Evolutionary conservation across 2,329 filamentous ascomycete species (phyloP).

Genomic region (Exophiala dermatitidis): DNA sequence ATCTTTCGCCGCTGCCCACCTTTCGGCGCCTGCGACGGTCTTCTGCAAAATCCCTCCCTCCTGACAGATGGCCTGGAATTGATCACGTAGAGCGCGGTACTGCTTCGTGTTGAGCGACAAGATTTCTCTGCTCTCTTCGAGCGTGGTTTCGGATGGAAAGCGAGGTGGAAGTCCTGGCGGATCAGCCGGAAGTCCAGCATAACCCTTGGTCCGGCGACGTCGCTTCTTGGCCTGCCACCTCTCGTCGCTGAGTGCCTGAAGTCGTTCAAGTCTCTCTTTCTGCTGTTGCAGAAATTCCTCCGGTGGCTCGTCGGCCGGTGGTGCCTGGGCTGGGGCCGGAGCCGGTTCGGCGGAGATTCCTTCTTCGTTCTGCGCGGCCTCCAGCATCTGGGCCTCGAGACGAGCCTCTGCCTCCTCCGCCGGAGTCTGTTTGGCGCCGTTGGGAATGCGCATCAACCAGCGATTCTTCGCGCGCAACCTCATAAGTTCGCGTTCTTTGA

Average conservation of each 20-base stretch:
- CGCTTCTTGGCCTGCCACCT: slow-evolving; percentile 59
- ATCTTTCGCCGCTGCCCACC: slow-evolving; percentile 66
- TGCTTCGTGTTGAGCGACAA: slow-evolving; percentile 56
- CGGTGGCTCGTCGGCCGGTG: slow-evolving; percentile 30
- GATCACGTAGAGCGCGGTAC: slow-evolving; percentile 59
- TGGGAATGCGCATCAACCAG: slow-evolving; percentile 57
- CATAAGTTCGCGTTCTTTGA: slow-evolving; percentile 64
- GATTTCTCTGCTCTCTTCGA: slow-evolving; percentile 68
- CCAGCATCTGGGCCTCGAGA: slow-evolving; percentile 26
- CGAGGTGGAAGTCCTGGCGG: slow-evolving; percentile 57
- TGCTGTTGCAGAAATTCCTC: slow-evolving; percentile 47
- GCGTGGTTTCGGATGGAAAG: slow-evolving; percentile 74
- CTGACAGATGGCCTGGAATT: slow-evolving; percentile 64
- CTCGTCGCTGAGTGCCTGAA: slow-evolving; percentile 55
- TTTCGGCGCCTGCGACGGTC: slow-evolving; percentile 63
- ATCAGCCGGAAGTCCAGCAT: slow-evolving; percentile 61
- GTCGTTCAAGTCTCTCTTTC: slow-evolving; percentile 47
- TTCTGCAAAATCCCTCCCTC: slow-evolving; percentile 65
- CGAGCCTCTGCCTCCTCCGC: slow-evolving; percentile 28
- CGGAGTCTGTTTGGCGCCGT: slow-evolving; percentile 45
- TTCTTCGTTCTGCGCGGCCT: slow-evolving; percentile 21
- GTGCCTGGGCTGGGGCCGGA: slow-evolving; percentile 3
- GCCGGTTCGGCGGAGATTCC: neutral
- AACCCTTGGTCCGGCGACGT: slow-evolving; percentile 60
- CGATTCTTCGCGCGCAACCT: slow-evolving; percentile 62